Base-by-base conservation (phyloP, 345 rosid species). In the Hibiscus mutabilis region DNA sequence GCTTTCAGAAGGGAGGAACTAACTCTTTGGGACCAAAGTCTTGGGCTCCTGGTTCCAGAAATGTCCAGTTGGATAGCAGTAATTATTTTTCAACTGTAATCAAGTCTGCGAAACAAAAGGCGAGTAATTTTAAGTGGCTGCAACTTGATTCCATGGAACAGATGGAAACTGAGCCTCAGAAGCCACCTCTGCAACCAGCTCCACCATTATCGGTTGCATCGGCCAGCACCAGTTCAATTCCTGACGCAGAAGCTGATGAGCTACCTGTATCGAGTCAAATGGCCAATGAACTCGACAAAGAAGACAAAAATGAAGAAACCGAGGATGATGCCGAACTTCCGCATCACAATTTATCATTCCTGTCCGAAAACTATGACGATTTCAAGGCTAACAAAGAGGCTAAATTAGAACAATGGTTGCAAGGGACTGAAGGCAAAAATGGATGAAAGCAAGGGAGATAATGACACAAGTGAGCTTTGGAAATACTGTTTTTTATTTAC, bases 361-460 rank as follows among this genome's bases (percentile, higher is more conserved):
- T 79, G 66, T 60, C 83, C 0, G 87, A 81, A 79, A 79, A 82
- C 61, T 88, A 62, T 42, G 85, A 88, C 37, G 81, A 83, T 73
- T 95, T 95, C 70, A 92, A 82, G 84, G 90, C 91, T 12, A 85
- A 82, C 68, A 88, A 90, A 82, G 92, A 86, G 82, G 91, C 92
- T 42, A 86, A 89, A 76, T 81, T 92, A 46, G 84, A 90, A 79
- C 91, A 89, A 73, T 95, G 98, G 97, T 79, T 92, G 78, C 84
- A 82, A 75, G 89, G 75, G 67, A 66, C 81, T 57, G 82, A 76
- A 74, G 82, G 74, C 49, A 75, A 77, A 57, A 57, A 69, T 5
- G 16, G 78, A 78, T 15, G 31, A 25, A 56, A 3, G 62, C 60
- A 56, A 60, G 61, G 74, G 22, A 22, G 71, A 59, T 25, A 68